Evolutionary conservation across 139 green algal genomes (phyloP), one percentile per base, ranked within the genome.

Genomic region (Coelastrella sp.): DNA sequence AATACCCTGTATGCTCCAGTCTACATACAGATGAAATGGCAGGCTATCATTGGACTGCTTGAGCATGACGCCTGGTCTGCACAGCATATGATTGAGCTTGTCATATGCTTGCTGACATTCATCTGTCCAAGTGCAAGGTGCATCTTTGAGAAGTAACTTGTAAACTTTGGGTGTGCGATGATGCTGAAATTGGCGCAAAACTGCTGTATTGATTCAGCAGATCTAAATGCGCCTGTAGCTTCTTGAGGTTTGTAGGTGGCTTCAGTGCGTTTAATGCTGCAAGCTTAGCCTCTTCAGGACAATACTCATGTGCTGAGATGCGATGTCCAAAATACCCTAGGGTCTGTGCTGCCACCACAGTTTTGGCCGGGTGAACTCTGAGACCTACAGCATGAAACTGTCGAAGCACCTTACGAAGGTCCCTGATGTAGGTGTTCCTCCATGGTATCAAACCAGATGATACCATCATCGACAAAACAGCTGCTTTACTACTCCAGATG

Each of bases 131-230:
- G 41, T 15, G 32, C 45, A 89, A 1, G 13, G 13, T 0, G 57
- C 45, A 62, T 81, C 53, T 35, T 91, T 92, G 0, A 64, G 81
- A 0, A 81, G 35, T 43, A 93, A 21, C 1, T 37, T 27, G 19
- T 74, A 85, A 5, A 94, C n/a, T n/a, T 60, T 1, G 89, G 89
- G 0, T 37, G 2, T 0, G 69, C 76, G 27, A 90, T 87, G 11
- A 1, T 17, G 60, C 83, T 88, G 57, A 78, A 90, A 17, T 84
- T 48, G 2, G 84, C 81, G 2, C 91, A 64, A 53, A 94, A n/a
- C 83, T 75, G 2, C 89, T 57, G 48, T 92, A 93, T 63, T 88
- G 93, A 15, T 87, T 88, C 17, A 87, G 38, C n/a, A 94, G 76
- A 0, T 88, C 88, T n/a, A 92, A 38, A 5, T 81, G 48, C n/a